These are phyloP conservation scores for Penicillium roqueforti DNA, from an alignment of 495 filamentous ascomycete species.

Conservation along the genomic window DNA sequence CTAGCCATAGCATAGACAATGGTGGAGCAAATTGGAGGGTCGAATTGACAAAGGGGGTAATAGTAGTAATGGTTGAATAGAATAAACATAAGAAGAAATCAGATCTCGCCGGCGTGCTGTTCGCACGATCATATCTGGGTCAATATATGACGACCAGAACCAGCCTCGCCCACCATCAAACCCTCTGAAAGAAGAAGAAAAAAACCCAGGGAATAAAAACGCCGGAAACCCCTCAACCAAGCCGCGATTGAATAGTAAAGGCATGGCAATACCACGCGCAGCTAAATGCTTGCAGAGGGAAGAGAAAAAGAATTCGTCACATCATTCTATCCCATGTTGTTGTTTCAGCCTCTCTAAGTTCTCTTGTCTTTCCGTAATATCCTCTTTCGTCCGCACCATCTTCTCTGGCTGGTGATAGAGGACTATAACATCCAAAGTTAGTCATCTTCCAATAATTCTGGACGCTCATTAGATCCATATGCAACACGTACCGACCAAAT, in stretches of 20 bases:
- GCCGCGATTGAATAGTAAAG: conserved; percentile 34
- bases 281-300: conserved; percentile 40
- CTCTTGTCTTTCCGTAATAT: conserved; percentile 88
- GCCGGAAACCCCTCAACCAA: conserved; percentile 46
- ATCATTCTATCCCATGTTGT: conserved; percentile 97
- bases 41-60: conserved; percentile 10
- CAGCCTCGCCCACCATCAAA: conserved; percentile 22
- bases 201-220: conserved; percentile 31
- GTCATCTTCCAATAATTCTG: not conserved
- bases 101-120: conserved; percentile 6
- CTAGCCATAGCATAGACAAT: not conserved
- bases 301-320: conserved; percentile 32
- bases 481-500: conserved; percentile 82
- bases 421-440: conserved; percentile 50
- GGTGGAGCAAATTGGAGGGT: conserved; percentile 14
- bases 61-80: conserved; percentile 11
- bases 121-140: conserved; percentile 8
- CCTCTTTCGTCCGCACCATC: conserved; percentile 88
- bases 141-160: conserved; percentile 17
- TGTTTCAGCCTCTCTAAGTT: conserved; percentile 97
- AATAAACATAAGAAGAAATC: conserved; percentile 15
- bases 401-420: conserved; percentile 99
- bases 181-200: conserved; percentile 27
- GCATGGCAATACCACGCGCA: conserved; percentile 34
- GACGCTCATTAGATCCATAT: not conserved